phyloP scores from a whole-genome alignment of 768 basidiomycete genomes.

The Amanita pallidorosea region DNA sequence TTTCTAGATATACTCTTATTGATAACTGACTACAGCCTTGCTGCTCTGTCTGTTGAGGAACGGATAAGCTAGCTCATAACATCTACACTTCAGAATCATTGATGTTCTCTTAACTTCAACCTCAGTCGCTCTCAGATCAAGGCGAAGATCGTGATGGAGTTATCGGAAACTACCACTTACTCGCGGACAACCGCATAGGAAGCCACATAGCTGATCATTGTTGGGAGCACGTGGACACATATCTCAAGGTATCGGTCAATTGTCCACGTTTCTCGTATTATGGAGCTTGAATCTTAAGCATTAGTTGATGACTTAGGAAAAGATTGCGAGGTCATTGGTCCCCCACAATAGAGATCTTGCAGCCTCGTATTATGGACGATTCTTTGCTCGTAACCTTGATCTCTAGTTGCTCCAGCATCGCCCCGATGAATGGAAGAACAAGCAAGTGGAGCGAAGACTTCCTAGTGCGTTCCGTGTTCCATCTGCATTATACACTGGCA shows the following conservation, averaged over 20 bases:
- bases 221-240: constrained; percentile 88
- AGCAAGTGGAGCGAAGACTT: constrained; percentile 44
- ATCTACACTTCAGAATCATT: constrained; percentile 66
- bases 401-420: constrained; percentile 67
- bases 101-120: constrained; percentile 68
- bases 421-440: constrained; percentile 79
- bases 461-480: too few species aligned
- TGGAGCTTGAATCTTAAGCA: constrained; percentile 5
- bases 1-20: background rate
- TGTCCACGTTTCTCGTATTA: too few species aligned
- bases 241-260: constrained; percentile 54
- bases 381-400: constrained; percentile 71
- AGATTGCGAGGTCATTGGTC: constrained; percentile 76
- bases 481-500: too few species aligned
- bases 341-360: constrained; percentile 61
- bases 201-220: constrained; percentile 85
- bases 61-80: constrained; percentile 40
- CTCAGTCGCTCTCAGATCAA: constrained; percentile 50
- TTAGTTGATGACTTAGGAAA: constrained; percentile 51
- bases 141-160: constrained; percentile 61
- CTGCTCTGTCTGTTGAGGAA: constrained; percentile 44
- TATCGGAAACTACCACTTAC: constrained; percentile 65
- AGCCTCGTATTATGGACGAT: constrained; percentile 78
- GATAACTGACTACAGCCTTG: constrained; percentile 32
- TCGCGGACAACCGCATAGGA: constrained; percentile 87